Evolutionary conservation across 1,284 basidiomycete species (phyloP), one percentile per base, ranked within the genome.

Genomic region (Fomitopsis betulina): DNA sequence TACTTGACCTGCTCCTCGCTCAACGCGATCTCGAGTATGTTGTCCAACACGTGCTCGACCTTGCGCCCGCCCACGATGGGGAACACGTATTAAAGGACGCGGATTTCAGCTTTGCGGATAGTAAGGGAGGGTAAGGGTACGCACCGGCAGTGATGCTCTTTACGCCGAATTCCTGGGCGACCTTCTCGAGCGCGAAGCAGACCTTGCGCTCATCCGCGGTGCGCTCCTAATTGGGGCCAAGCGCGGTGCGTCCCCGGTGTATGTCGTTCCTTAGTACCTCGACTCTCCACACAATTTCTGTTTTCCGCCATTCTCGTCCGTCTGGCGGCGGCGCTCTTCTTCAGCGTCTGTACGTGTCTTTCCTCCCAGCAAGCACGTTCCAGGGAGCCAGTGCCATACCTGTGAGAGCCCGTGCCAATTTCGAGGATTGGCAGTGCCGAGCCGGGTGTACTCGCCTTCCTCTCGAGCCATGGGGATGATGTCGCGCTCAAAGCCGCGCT

Each of bases 361-460:
- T 0, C 81, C 80, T n/a, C 0, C 63, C 72, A 0, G 74, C 81
- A 13, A 86, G 69, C 0, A 82, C 81, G 42, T 76, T 75, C 79
- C 79, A 85, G 0, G 81, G 79, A 0, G 77, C 76, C 0, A 85
- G 68, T 0, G 79, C 79, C 61, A 81, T 65, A 0, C 79, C 80
- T 74, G 23, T 8, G 21, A 6, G 32, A n/a, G 17, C 53, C 30
- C 21, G 23, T 27, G 32, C 23, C 19, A n/a, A 39, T 8, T 8
- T 35, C 19, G 19, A 12, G 25, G 30, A n/a, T 13, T 32, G 32
- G 2, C 21, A 21, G 51, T 8, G 5, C 21, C 13, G 13, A 17
- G 9, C 2, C 3, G 27, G 27, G n/a, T 4, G 13, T 21, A 37
- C 39, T 38, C 54, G 67, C 80, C 81, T 59, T 77, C 71, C 9